Percentiles rank a stretch among this genome's conserved stretches.
Evolutionary conservation across 1,284 basidiomycete genomes (phyloP).

Genomic region (Tetrapyrgos nigripes): DNA sequence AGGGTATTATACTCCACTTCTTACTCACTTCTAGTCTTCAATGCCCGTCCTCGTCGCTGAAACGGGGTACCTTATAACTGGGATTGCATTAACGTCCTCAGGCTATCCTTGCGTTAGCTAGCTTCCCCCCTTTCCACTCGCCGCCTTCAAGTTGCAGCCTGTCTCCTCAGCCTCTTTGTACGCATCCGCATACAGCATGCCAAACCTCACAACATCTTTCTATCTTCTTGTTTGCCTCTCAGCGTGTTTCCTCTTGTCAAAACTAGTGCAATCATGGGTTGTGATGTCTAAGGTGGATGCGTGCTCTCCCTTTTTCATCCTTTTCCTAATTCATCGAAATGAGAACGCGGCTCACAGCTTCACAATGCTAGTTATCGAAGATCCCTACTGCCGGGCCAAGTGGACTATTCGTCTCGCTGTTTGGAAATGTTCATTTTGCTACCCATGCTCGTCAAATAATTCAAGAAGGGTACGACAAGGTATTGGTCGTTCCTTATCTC

Average conservation of each 20-base stretch:
- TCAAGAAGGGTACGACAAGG: constrained; percentile 20
- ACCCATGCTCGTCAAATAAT: constrained; percentile 11
- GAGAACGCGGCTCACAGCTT: too few species aligned
- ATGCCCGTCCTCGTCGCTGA: too few species aligned
- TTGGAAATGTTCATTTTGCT: constrained; percentile 2
- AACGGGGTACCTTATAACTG: too few species aligned
- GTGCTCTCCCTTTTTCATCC: not conserved
- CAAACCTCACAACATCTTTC: not conserved
- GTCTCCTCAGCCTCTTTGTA: too few species aligned
- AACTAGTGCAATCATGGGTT: not conserved
- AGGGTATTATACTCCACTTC: too few species aligned
- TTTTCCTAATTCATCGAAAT: not conserved
- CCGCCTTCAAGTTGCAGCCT: too few species aligned
- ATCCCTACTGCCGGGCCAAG: constrained; percentile 12
- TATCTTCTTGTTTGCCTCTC: not conserved
- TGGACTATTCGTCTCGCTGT: constrained; percentile 7
- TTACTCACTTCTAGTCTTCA: too few species aligned
- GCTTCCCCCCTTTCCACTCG: too few species aligned
- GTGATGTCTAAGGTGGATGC: not conserved
- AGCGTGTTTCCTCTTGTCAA: not conserved
- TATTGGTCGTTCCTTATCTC: not conserved
- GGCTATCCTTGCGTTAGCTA: too few species aligned
- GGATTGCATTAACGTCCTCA: too few species aligned
- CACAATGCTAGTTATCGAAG: not conserved
- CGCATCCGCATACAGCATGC: too few species aligned